Base-by-base conservation (phyloP, 2,329 filamentous ascomycete genomes). In the Blastomyces parvus region DNA sequence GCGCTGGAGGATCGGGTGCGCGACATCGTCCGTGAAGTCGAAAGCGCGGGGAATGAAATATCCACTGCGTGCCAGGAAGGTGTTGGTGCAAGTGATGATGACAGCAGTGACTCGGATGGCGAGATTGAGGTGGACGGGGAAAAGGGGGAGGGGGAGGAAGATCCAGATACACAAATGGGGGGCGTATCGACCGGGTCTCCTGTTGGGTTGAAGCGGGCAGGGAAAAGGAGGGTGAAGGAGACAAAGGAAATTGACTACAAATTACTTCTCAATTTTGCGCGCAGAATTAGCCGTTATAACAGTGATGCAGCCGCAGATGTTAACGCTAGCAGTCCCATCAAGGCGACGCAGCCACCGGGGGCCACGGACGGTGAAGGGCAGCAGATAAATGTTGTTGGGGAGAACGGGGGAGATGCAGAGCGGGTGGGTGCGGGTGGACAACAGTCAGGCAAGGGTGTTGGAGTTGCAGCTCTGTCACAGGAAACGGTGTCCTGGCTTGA, bases 201-300 rank as follows among this genome's bases (percentile, higher is more conserved):
- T 57, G 11, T 14, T 57, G 33, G 30, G 17, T 33, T 9, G 27
- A 38, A 42, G 3, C n/a, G 33, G 1, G 63, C 66, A 27, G 66
- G 66, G 52, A 48, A 33, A 22, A 68, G 55, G 2, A 65, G 66
- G 44, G 66, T 66, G 57, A 48, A 27, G n/a, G 69, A 40, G n/a
- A 69, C 65, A 17, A 73, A 73, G 25, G 75, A 77, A 56, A 73
- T 80, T 9, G 77, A 80, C 50, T 80, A 80, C 65, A 72, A 72
- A 44, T 67, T 79, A 2, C 71, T 80, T 0, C 69, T 80, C 17
- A 73, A 78, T 38, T 80, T 80, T 60, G 78, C 78, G 3, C 74
- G 77, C 5, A 70, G 78, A 25, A 80, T 80, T 56, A 79, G 78
- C 70, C 78, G 77, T 67, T 79, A 79, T 64, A 79, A 80, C 62